Base-by-base conservation (phyloP, 352 stramenopile species). In the Pythium pectinolyticum region DNA sequence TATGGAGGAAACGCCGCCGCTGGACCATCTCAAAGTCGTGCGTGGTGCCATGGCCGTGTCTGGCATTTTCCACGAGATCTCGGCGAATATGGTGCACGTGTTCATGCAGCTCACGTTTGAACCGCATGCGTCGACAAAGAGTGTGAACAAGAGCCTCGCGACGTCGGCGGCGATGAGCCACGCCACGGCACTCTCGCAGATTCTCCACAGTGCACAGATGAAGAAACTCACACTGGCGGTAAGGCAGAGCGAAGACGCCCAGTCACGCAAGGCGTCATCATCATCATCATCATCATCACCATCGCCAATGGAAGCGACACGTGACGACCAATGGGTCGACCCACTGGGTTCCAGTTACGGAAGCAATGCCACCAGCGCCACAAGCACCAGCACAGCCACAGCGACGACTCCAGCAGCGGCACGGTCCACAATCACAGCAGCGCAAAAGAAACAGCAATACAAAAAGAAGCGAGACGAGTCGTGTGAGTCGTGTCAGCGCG, bases 161-260 rank as follows among this genome's bases (percentile, higher is more conserved):
- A 69, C 80, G 0, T 66, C 79, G 35, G 45, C 74, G 24, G 71
- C 80, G 10, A 57, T 74, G 7, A 53, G 69, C 31, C 69, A 79
- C 30, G 75, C 74, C 51, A n/a, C 63, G 9, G 75, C 54, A 2
- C 75, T 80, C 48, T 43, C 70, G 6, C 66, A 65, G 15, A 70
- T 77, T n/a, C 27, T 34, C 15, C 53, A 79, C 10, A 82, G 74
- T 22, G 66, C 70, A 2, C 54, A 71, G 11, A 80, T 83, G 74
- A 84, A 87, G 58, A 87, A 84, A 48, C 49, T 87, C 19, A 70
- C 77, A 22, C 11, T 83, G 68, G 77, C 72, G 72, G 70, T 77
- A 56, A 40, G 77, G 71, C 41, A 67, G 41, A 52, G 56, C 65
- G 61, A 63, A 45, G 22, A 11, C n/a, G n/a, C n/a, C 11, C 35